Conservation (phyloP, 305 asterid species). For the Rubia balearica region DNA sequence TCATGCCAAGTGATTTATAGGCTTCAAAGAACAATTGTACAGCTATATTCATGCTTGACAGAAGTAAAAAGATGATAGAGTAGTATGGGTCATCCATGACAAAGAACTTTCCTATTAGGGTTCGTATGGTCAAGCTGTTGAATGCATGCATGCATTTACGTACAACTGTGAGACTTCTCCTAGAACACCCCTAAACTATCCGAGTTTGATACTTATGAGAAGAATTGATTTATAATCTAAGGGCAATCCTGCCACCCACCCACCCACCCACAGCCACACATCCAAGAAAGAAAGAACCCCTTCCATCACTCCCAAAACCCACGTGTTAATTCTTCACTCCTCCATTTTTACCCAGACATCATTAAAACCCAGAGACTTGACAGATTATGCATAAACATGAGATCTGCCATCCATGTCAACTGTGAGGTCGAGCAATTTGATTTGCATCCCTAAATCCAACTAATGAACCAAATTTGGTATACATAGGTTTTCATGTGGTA, state of each 20-base stretch:
- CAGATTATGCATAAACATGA: neutral
- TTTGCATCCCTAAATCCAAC: neutral
- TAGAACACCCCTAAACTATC: neutral
- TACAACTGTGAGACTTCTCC: neutral
- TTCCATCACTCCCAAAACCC: neutral
- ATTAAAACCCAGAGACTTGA: neutral
- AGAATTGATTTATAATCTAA: neutral
- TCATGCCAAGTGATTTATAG: neutral
- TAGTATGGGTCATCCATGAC: neutral
- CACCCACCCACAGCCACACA: neutral
- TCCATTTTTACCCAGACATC: neutral
- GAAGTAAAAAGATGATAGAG: neutral
- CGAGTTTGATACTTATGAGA: neutral
- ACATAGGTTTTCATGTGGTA: neutral
- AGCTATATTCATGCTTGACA: neutral
- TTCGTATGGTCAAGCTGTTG: neutral
- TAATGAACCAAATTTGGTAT: neutral
- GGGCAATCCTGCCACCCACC: neutral
- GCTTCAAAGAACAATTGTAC: neutral
- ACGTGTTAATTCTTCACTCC: neutral
- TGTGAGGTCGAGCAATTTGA: neutral
- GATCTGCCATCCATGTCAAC: no score
- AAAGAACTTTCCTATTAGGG: neutral
- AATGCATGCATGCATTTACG: conserved; percentile 8
- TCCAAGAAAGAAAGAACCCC: neutral